Base-by-base conservation (phyloP, 2,329 filamentous ascomycete genomes). In the Trichoderma brevicompactum region DNA sequence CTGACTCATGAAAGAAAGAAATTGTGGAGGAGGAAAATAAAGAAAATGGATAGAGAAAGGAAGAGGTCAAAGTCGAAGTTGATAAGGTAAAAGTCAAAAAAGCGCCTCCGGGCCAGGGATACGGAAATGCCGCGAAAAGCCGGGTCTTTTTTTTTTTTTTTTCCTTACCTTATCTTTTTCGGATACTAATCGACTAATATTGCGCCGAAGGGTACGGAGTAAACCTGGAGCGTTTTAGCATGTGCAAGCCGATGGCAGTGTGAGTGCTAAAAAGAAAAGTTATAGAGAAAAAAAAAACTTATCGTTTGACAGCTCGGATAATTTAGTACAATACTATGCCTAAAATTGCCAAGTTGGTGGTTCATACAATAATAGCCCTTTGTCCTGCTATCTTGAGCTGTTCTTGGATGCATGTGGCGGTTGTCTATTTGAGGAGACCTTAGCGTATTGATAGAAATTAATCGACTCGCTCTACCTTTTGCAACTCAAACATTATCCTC, bases 121-220 rank as follows among this genome's bases (percentile, higher is more conserved):
- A 10, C 46, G 36, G 58, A 46, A 44, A 54, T n/a, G 59, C 61
- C 52, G 61, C 52, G 50, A 41, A 64, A 56, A 46, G 61, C 43
- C 61, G 52, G 50, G 34, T 64, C 17, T 41, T 38, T 54, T 54
- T 54, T 53, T 41, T 63, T 38, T 60, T 46, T 13, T 7, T 1
- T 3, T 5, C 5, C 5, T 3, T 34, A 55, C 36, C 52, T 55
- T 55, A 55, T 55, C 52, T 40, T 23, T 41, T 58, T 58, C 54
- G 54, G 40, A 58, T 44, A 58, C 54, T 53, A 58, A 58, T 19
- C 54, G 54, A 58, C 40, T 44, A 43, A 28, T 44, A 34, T 34
- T 58, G 40, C 53, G 53, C 38, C 36, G 53, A 28, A 36, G 17
- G 17, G 7, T n/a, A n/a, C n/a, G n/a, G n/a, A n/a, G n/a, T 38